Base-by-base conservation (phyloP, 164 flowering plant species). In the Pachysandra terminalis region DNA sequence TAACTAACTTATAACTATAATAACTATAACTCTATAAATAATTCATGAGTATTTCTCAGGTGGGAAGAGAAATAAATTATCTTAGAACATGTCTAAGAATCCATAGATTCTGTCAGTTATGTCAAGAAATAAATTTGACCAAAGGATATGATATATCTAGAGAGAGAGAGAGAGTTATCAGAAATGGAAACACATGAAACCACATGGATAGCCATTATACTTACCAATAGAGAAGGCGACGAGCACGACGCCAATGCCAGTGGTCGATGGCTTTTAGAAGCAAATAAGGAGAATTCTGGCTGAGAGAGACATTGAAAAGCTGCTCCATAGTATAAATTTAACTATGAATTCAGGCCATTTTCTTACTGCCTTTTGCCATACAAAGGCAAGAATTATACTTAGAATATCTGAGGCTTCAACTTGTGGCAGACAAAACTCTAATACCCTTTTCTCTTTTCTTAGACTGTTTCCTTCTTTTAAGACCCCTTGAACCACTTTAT, bases 351-450 rank as follows among this genome's bases (percentile, higher is more conserved):
- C 65, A 21, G 98, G 98, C 95, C 96, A 91, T 6, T 28, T 53
- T 62, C 96, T 74, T 14, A 90, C 71, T 17, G 90, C 85, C 69
- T 86, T 88, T 75, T 91, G 97, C 97, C 97, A 94, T 1, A 68
- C n/a, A n/a, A n/a, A n/a, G n/a, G n/a, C n/a, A n/a, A n/a, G n/a
- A n/a, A n/a, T n/a, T n/a, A n/a, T n/a, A 80, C 95, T 84, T 23
- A 91, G 53, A 7, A 91, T 37, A 23, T 90, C 79, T 13, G 95
- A 82, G 26, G 81, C 88, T 71, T 84, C 96, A n/a, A 84, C 87
- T 76, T 90, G 97, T 7, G 97, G 98, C 13, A 94, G 73, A 69
- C 84, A 84, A 62, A 64, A 80, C 28, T 67, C 26, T 10, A 94
- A 65, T 15, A 88, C 57, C 66, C 75, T 76, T 61, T 71, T 79